Evolutionary conservation across 139 green algal genomes (phyloP), one percentile per base, ranked within the genome.

Genomic region (Micromonas pusilla): DNA sequence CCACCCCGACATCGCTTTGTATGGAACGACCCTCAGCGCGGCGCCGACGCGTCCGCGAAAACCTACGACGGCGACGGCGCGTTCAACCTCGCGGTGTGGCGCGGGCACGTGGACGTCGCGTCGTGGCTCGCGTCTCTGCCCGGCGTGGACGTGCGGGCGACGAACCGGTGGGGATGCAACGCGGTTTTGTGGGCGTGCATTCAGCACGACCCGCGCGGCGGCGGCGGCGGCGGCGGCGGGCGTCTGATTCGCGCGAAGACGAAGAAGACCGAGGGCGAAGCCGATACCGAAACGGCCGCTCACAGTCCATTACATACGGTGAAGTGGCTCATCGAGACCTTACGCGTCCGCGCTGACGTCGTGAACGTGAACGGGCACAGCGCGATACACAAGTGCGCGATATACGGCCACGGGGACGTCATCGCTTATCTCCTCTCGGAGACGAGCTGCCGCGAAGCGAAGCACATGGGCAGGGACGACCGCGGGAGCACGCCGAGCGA

Each of bases 131-230:
- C 28, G n/a, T 32, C n/a, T 2, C 65, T n/a, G 3, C 4, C 26
- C 23, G 34, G 34, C 6, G 32, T 62, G 33, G 31, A 62, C 34
- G 3, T 21, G 6, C 4, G 6, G 4, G 34, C 70, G 25, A 31
- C 23, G 25, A 76, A 76, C n/a, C 70, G 70, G 34, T 76, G 70
- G 70, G 70, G 70, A 13, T 76, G 70, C 34, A 65, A 65, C 45
- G 70, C 70, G 25, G n/a, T 65, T 9, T 32, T 66, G 9, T 76
- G 70, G 70, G 70, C 70, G 65, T 72, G 65, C 65, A 72, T 57
- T 16, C 45, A 57, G 45, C 45, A 57, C 45, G 45, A 57, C 45
- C 45, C 45, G 45, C 9, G 9, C 9, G 45, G 45, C 9, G 45
- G 45, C 45, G 45, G 45, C 45, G 45, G 45, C 9, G 45, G 45